phyloP scores from a whole-genome alignment of 106 monocot genomes.

The Gastrodia elata region DNA sequence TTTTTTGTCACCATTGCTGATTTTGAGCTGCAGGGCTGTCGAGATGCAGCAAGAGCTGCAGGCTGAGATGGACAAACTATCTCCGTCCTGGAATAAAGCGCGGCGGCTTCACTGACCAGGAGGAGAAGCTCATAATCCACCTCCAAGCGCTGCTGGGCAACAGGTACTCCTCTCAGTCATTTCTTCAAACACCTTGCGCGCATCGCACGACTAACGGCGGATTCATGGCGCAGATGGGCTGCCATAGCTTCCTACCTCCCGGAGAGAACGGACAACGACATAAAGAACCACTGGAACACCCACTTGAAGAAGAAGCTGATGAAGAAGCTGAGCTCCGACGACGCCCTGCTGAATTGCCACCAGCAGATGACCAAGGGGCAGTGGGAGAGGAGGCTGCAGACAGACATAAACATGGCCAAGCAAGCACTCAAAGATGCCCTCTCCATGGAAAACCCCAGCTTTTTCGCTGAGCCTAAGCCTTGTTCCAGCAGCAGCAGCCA shows the following conservation, averaged over 20 bases:
- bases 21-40: conserved; percentile 38
- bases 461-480: background rate
- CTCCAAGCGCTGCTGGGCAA: conserved; percentile 71
- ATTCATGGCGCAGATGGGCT: conserved; percentile 1
- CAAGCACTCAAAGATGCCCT: conserved; percentile 14
- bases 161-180: conserved; percentile 21
- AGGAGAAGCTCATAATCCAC: conserved; percentile 70
- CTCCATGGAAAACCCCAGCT: background rate
- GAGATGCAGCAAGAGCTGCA: conserved; percentile 93
- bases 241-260: conserved; percentile 7
- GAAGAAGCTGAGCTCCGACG: background rate
- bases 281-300: conserved; percentile 8
- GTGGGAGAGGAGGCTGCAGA: conserved; percentile 20
- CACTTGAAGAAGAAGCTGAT: conserved; percentile 7
- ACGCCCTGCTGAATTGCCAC: background rate
- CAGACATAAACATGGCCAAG: conserved; percentile 17
- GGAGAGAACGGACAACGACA: conserved; percentile 4
- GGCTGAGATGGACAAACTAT: conserved; percentile 90
- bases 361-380: conserved; percentile 11
- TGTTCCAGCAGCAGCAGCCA: background rate
- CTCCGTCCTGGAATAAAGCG: conserved; percentile 86
- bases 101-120: conserved; percentile 71
- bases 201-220: background rate
- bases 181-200: background rate
- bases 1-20: background rate